A percentile compares a stretch with the other conserved stretches of the same genome.
phyloP scores from a whole-genome alignment of 352 stramenopile genomes.

The Pythium guiyangense region DNA sequence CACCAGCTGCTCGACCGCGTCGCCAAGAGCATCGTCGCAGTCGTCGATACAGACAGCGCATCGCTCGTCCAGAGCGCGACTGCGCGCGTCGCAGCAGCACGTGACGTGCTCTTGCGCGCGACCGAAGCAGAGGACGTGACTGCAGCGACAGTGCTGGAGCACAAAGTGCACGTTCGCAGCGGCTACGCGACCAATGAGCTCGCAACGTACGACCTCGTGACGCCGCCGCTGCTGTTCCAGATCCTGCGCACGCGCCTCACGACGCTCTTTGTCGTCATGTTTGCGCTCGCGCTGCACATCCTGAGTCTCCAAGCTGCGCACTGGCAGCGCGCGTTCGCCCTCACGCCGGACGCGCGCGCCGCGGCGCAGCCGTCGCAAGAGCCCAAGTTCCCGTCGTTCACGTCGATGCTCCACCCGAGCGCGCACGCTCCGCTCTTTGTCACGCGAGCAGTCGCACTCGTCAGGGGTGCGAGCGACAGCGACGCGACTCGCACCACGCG shows the following conservation, averaged over 20 bases:
- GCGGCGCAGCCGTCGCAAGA: conserved; percentile 13
- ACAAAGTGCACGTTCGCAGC: conserved; percentile 41
- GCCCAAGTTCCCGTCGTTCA: conserved; percentile 48
- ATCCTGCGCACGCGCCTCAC: conserved; percentile 43
- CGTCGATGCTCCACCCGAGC: conserved; percentile 46
- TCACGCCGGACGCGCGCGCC: conserved; percentile 9
- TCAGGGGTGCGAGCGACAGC: background rate
- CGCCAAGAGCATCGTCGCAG: conserved; percentile 52
- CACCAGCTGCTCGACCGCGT: conserved; percentile 71
- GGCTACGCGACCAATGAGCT: conserved; percentile 54
- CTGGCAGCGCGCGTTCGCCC: conserved; percentile 65
- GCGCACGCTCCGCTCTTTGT: conserved; percentile 35
- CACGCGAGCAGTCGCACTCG: background rate
- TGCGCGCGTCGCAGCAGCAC: conserved; percentile 37
- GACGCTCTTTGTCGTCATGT: conserved; percentile 58
- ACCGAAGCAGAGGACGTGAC: conserved; percentile 3
- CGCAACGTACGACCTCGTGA: conserved; percentile 29
- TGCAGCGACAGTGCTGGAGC: conserved; percentile 22
- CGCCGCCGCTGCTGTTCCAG: conserved; percentile 45
- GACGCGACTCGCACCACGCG: background rate
- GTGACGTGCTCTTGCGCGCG: conserved; percentile 34
- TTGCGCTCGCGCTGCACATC: conserved; percentile 56
- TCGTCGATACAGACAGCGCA: conserved; percentile 42
- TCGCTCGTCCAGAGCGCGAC: conserved; percentile 36
- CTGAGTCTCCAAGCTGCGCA: conserved; percentile 52